Evolutionary conservation across 768 basidiomycete genomes (phyloP).

Genomic region (Termitomyces sp.): DNA sequence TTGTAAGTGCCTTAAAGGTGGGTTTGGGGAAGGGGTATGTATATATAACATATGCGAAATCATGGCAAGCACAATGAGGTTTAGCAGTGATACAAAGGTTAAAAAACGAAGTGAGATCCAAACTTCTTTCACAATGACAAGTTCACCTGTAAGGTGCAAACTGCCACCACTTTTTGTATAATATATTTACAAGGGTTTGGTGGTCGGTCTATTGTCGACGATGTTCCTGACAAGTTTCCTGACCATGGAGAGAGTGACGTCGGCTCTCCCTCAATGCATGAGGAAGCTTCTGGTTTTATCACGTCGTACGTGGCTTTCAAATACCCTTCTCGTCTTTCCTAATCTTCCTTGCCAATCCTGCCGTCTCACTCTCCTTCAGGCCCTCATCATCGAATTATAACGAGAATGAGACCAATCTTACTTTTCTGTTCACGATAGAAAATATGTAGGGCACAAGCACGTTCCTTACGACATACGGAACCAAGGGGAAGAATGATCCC

Average conservation of each 20-base stretch:
- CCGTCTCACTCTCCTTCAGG: constrained; percentile 60
- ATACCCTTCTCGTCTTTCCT: not conserved
- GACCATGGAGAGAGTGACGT: constrained; percentile 24
- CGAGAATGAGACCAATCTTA: constrained; percentile 1
- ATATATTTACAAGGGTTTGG: constrained; percentile 19
- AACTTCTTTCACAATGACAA: too few species aligned
- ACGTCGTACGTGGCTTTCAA: constrained; percentile 44
- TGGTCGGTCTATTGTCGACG: constrained; percentile 42
- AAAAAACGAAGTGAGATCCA: not conserved
- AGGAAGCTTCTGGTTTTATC: constrained; percentile 57
- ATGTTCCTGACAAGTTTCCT: constrained; percentile 39
- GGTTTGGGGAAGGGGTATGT: not conserved
- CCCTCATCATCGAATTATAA: constrained; percentile 68
- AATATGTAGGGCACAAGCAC: constrained; percentile 14
- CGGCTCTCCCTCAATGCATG: constrained; percentile 35
- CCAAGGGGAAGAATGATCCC: constrained; percentile 12
- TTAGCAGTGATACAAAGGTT: not conserved
- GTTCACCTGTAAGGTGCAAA: not conserved
- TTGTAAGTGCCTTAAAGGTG: not conserved
- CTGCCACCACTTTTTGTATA: constrained; percentile 1
- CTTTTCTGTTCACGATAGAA: constrained; percentile 11
- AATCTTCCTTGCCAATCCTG: constrained; percentile 43
- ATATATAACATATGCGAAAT: not conserved
- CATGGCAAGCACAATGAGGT: not conserved
- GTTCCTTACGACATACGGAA: constrained; percentile 12